These are phyloP conservation scores for Calvatia gigantea DNA, from an alignment of 768 basidiomycete species.

Conservation along the genomic window DNA sequence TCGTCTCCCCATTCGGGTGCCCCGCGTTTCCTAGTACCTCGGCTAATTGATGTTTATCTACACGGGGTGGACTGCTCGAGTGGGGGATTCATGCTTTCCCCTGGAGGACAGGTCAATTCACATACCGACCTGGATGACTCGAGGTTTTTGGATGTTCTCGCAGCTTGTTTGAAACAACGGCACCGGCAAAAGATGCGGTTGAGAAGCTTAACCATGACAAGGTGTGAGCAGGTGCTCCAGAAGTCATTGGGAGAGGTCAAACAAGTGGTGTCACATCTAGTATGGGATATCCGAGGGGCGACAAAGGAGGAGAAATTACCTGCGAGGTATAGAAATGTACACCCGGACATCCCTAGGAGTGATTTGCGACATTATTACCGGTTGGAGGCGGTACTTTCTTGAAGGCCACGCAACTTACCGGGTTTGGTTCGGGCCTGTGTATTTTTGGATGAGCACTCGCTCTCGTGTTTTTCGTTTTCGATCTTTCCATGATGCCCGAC, in stretches of 20 bases:
- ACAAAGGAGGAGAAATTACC: conserved; percentile 23
- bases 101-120: conserved; percentile 27
- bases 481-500: neutral
- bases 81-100: conserved; percentile 38
- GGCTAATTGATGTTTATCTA: conserved; percentile 34
- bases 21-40: conserved; percentile 26
- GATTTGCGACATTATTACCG: conserved; percentile 30
- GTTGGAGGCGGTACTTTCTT: conserved; percentile 24
- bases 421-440: conserved; percentile 4
- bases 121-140: conserved; percentile 37
- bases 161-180: conserved; percentile 27
- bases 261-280: conserved; percentile 27
- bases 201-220: conserved; percentile 33
- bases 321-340: conserved; percentile 25
- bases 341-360: conserved; percentile 17
- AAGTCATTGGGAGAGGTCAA: conserved; percentile 22
- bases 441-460: conserved; percentile 7
- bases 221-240: conserved; percentile 26
- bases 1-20: conserved; percentile 3
- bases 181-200: conserved; percentile 23
- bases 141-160: conserved; percentile 36
- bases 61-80: conserved; percentile 35
- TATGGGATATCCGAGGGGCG: conserved; percentile 29
- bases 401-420: neutral
- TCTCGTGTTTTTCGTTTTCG: neutral